Evolutionary conservation across 179 eudicot species (phyloP), one percentile per base, ranked within the genome.

Genomic region (Sideroxylon spinosum): DNA sequence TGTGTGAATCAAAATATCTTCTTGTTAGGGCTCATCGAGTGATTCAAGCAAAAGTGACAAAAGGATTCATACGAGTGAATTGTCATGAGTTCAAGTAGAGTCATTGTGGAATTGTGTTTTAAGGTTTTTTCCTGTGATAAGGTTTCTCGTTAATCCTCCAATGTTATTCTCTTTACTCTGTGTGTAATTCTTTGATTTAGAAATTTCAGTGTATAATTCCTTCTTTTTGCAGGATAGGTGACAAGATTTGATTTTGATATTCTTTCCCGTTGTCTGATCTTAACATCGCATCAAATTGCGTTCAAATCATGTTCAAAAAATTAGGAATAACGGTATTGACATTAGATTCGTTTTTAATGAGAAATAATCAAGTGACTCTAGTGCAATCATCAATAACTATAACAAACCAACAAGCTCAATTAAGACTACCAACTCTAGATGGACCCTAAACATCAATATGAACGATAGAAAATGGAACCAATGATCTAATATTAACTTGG

Each of bases 361-460:
- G 23, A 68, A 68, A 77, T 9, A 25, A 1, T 72, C 81, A 79
- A 1, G 78, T 23, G 0, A 29, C 60, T 1, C 78, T 19, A 9
- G 81, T 71, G 28, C 64, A 74, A 12, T 71, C 82, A 73, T 73
- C 77, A 50, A 79, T 79, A 10, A 79, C 63, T 13, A 65, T n/a
- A 5, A 73, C 73, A 65, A 73, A 79, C 77, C 82, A 79, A 17
- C 55, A 28, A 8, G 82, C 65, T 6, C 82, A 50, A 3, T 32
- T 25, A 7, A 72, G 20, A 14, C 20, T 78, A 13, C 73, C n/a
- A 71, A 65, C 48, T 23, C 26, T 56, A 37, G 70, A 71, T 59
- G 71, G 81, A 3, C 81, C 75, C 77, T 72, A 77, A 17, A 77
- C 22, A 59, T 76, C 78, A 49, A 46, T 65, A 25, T 64, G 78